Percentiles rank a stretch among this genome's conserved stretches.
Conservation (phyloP, 108 stramenopile species). For the Pseudonitzschia multistriata region DNA sequence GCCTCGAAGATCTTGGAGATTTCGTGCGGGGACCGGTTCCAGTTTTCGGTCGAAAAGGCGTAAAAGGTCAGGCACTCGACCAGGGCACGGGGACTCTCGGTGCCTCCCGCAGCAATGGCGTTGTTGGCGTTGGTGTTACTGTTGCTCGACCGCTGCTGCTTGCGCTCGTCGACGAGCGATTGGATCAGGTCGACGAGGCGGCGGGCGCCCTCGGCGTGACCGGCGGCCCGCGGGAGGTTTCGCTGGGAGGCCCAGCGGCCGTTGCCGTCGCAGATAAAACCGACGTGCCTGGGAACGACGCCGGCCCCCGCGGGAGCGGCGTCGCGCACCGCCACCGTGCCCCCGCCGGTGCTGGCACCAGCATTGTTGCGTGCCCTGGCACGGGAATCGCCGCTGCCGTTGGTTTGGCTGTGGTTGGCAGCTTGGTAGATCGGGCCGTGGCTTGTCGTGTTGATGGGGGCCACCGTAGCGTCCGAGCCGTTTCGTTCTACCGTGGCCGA, state of each 20-base stretch:
- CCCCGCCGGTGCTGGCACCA: background rate
- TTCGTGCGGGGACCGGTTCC: slow-evolving; percentile 69
- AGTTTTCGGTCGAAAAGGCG: slow-evolving; percentile 93
- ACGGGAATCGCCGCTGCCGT: background rate
- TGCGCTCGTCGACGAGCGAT: background rate
- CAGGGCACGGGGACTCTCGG: background rate
- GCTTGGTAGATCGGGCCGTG: too few species aligned
- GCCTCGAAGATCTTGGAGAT: slow-evolving; percentile 57
- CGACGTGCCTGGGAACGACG: slow-evolving; percentile 66
- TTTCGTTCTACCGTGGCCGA: too few species aligned
- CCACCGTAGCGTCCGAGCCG: too few species aligned
- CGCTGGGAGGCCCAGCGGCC: slow-evolving; percentile 67
- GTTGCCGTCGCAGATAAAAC: slow-evolving; percentile 82
- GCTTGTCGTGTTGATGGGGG: too few species aligned
- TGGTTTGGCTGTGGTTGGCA: background rate
- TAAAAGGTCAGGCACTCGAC: slow-evolving; percentile 77
- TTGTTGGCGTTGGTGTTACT: background rate
- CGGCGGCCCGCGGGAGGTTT: slow-evolving; percentile 35
- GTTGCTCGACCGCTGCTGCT: background rate
- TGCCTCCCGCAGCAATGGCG: background rate
- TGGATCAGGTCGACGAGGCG: slow-evolving; percentile 51
- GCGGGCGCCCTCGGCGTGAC: slow-evolving; percentile 61
- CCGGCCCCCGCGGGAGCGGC: background rate
- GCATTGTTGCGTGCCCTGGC: too few species aligned
- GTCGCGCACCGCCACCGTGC: background rate